Base-by-base conservation (phyloP, 768 basidiomycete species). In the Naganishia antarctica region DNA sequence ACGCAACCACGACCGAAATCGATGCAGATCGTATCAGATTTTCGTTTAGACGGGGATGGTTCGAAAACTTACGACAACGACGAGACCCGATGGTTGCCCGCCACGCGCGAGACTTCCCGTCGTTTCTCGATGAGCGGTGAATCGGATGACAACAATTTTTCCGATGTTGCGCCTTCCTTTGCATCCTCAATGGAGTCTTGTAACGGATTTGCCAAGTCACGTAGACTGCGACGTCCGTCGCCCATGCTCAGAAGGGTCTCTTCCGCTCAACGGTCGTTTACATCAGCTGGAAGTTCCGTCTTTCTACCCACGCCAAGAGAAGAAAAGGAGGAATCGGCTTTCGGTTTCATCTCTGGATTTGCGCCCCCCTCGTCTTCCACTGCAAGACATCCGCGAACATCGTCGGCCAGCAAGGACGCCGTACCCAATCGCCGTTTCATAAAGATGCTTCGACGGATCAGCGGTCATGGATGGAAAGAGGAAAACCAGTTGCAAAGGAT, bases 81-180 rank as follows among this genome's bases (percentile, higher is more conserved):
- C 11, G 53, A 57, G n/a, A 57, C 37, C 21, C 53, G 53, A 8
- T 57, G 53, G 53, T 11, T 57, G 18, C 53, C 53, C 1, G 53
- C 53, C 2, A 29, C 37, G 2, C 37, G 32, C 2, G 53, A 57
- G 37, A n/a, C 53, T 2, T n/a, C 25, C n/a, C 53, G 53, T 40
- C 53, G 53, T n/a, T 57, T 57, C 34, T 57, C 53, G 5, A 57
- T 57, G 53, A 57, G 53, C 23, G 53, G 53, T 6, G 53, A 57
- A 57, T 57, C 53, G 6, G 53, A 57, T 13, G 53, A 57, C 31
- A 57, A 57, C 34, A 57, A 57, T 26, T n/a, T 57, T 4, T 57
- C 53, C 16, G 53, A 57, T 25, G 53, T 26, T 37, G 53, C 53
- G n/a, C 53, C 53, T 21, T 57, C 53, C 8, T 40, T 57, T 13